phyloP scores from a whole-genome alignment of 202 grass and related monocot genomes.

The Brachypodium distachyon region DNA sequence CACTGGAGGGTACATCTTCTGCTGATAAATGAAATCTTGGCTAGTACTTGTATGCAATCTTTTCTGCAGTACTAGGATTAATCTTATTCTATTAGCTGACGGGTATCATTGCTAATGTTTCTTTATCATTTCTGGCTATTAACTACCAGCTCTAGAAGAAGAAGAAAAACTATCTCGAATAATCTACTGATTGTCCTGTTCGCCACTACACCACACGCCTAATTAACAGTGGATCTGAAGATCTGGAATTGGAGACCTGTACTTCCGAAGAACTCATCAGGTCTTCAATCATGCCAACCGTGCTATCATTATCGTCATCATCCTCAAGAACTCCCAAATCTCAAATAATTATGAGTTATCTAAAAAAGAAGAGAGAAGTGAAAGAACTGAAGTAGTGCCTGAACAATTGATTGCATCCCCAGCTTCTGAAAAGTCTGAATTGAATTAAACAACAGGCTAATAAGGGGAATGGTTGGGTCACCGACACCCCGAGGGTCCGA shows the following conservation, averaged over 20 bases:
- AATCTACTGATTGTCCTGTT: not conserved
- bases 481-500: slow-evolving; percentile 7
- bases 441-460: not conserved
- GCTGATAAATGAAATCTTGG: not conserved
- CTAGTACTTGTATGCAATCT: not conserved
- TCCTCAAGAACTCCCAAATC: not conserved
- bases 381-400: not conserved
- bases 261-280: not conserved
- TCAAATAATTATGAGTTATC: too few species aligned
- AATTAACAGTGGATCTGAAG: slow-evolving; percentile 31
- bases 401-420: not conserved
- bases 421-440: not conserved
- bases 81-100: too few species aligned
- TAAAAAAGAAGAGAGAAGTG: too few species aligned
- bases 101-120: too few species aligned
- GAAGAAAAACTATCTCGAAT: not conserved
- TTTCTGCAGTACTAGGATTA: too few species aligned
- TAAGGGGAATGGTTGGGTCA: not conserved
- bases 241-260: slow-evolving; percentile 11
- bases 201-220: not conserved
- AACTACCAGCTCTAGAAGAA: not conserved
- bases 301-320: not conserved
- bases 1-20: not conserved
- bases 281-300: slow-evolving; percentile 7
- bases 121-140: too few species aligned